A percentile compares a stretch with the other conserved stretches of the same genome.
Evolutionary conservation across 768 basidiomycete species (phyloP).

Genomic region (Tephrocybe rancida): DNA sequence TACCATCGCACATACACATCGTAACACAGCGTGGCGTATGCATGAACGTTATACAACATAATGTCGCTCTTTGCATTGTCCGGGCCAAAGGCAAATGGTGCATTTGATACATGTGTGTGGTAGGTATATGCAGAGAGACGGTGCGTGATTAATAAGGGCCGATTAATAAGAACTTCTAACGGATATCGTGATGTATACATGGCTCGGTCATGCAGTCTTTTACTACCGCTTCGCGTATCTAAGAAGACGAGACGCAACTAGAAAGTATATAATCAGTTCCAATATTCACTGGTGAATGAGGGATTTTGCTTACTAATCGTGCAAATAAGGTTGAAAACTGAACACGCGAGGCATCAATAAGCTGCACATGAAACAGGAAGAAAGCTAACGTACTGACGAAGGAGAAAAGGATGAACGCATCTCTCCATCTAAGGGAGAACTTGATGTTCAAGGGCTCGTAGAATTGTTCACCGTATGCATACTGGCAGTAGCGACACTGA

Average conservation of each 20-base stretch:
- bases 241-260: slow-evolving; percentile 70
- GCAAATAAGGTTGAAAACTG: slow-evolving; percentile 70
- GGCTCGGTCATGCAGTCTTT: not conserved
- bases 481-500: slow-evolving; percentile 77
- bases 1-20: too few species aligned
- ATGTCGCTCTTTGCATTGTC: too few species aligned
- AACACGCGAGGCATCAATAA: not conserved
- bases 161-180: not conserved
- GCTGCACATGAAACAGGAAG: not conserved
- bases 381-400: slow-evolving; percentile 56
- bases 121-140: not conserved
- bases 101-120: not conserved
- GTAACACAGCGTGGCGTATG: not conserved
- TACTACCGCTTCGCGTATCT: slow-evolving; percentile 67
- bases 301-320: slow-evolving; percentile 43
- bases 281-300: not conserved
- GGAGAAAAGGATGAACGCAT: slow-evolving; percentile 65
- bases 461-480: slow-evolving; percentile 68
- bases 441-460: slow-evolving; percentile 67
- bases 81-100: not conserved
- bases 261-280: slow-evolving; percentile 16
- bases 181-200: not conserved
- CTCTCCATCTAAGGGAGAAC: slow-evolving; percentile 66
- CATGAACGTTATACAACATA: too few species aligned
- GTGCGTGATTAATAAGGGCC: not conserved